A percentile compares a stretch with the other conserved stretches of the same genome.
These are phyloP conservation scores for Endotrypanum monterogeii DNA, from an alignment of 208 protist genomes.

Conservation along the genomic window DNA sequence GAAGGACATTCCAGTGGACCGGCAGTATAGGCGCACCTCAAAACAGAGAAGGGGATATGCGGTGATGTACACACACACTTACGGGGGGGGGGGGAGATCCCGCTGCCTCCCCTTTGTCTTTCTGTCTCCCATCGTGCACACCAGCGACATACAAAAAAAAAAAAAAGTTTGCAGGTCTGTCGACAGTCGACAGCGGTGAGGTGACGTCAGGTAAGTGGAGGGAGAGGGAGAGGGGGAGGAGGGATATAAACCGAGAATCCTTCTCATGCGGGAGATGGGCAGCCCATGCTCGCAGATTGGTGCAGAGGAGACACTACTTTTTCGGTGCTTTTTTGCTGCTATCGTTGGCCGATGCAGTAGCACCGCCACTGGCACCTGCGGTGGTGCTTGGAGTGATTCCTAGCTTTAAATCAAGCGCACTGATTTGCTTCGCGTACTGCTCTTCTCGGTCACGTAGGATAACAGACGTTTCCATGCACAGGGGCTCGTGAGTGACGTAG, in stretches of 20 bases:
- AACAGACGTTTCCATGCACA: slow-evolving; percentile 19
- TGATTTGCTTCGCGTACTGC: slow-evolving; percentile 34
- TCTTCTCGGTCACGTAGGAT: slow-evolving; percentile 29
- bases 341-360: neutral
- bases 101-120: neutral
- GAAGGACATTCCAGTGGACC: neutral
- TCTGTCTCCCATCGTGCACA: too few species aligned
- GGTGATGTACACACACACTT: neutral
- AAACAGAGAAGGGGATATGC: neutral
- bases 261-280: neutral
- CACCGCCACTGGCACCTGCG: neutral
- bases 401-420: slow-evolving; percentile 39
- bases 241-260: too few species aligned
- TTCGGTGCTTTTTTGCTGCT: slow-evolving; percentile 7
- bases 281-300: neutral
- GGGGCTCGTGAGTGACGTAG: slow-evolving; percentile 55
- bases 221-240: neutral
- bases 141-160: neutral
- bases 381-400: slow-evolving; percentile 28
- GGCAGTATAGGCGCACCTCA: neutral
- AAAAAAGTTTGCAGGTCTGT: neutral
- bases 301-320: neutral
- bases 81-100: neutral
- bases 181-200: neutral
- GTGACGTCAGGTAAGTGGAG: neutral